These are phyloP conservation scores for Paraphaeosphaeria sporulosa DNA, from an alignment of 2,329 filamentous ascomycete species.

Conservation along the genomic window DNA sequence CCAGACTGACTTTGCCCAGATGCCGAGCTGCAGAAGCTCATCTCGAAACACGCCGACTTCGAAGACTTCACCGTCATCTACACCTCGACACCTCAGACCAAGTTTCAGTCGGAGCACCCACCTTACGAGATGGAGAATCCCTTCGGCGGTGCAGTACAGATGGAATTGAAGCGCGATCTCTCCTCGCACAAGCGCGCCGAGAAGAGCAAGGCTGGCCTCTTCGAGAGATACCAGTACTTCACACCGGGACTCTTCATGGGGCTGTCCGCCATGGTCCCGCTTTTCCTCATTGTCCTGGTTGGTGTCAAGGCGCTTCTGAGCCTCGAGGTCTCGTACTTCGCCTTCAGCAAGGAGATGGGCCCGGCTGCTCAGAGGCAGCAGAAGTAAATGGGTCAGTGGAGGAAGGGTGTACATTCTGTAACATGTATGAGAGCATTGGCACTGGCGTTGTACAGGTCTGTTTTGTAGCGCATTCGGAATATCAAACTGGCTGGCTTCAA, in stretches of 20 bases:
- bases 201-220: conserved; percentile 59
- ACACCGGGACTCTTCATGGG: conserved; percentile 93
- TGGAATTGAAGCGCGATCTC: conserved; percentile 76
- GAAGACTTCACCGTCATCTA: conserved; percentile 78
- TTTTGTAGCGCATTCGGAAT: conserved; percentile 9
- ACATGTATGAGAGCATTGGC: conserved; percentile 26
- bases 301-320: conserved; percentile 79
- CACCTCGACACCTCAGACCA: conserved; percentile 66
- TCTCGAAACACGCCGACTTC: conserved; percentile 50
- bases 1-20: conserved; percentile 27
- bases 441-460: conserved; percentile 9
- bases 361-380: conserved; percentile 86
- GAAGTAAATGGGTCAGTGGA: conserved; percentile 40
- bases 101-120: conserved; percentile 27
- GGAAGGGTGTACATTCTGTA: conserved; percentile 25
- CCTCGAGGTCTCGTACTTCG: conserved; percentile 88
- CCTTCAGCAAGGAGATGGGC: conserved; percentile 96
- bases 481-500: neutral
- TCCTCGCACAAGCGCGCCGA: conserved; percentile 39
- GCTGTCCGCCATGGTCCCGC: conserved; percentile 72
- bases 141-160: conserved; percentile 69
- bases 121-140: conserved; percentile 70
- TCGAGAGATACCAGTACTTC: conserved; percentile 95
- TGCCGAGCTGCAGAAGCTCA: conserved; percentile 29
- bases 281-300: conserved; percentile 79